phyloP scores from a whole-genome alignment of 2,329 filamentous ascomycete genomes.

The Leptographium galeiforme region DNA sequence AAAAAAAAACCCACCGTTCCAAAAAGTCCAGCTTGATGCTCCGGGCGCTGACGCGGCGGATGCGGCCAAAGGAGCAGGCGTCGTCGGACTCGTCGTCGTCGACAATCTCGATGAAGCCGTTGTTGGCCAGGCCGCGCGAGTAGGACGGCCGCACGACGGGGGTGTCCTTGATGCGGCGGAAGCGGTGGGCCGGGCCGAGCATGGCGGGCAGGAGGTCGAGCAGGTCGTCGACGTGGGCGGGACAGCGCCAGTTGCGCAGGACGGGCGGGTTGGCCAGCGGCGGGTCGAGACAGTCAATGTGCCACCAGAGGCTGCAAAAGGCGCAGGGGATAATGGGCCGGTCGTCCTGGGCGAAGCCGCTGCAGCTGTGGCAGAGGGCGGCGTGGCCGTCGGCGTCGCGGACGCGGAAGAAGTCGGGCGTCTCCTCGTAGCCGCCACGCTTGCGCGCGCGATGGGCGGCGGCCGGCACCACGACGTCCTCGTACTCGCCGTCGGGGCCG shows the following conservation, averaged over 20 bases:
- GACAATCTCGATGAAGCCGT: constrained; percentile 59
- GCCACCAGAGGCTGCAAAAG: constrained; percentile 70
- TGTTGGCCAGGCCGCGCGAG: constrained; percentile 54
- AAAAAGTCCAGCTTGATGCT: constrained; percentile 64
- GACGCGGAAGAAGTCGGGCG: constrained; percentile 53
- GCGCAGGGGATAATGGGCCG: constrained; percentile 78
- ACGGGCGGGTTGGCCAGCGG: constrained; percentile 68
- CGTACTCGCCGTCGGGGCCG: constrained; percentile 66
- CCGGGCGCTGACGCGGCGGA: constrained; percentile 49
- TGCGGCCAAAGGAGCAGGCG: constrained; percentile 46
- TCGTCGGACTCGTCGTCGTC: constrained; percentile 42
- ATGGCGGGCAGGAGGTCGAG: constrained; percentile 43
- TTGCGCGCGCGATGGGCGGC: constrained; percentile 11
- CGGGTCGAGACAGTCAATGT: constrained; percentile 82
- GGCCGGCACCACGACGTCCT: constrained; percentile 41
- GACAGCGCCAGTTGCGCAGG: constrained; percentile 74
- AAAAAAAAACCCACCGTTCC: constrained; percentile 32
- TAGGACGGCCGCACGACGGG: constrained; percentile 37
- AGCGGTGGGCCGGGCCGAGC: constrained; percentile 46
- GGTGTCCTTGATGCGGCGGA: constrained; percentile 45
- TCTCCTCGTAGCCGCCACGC: constrained; percentile 46
- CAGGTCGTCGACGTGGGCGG: constrained; percentile 70
- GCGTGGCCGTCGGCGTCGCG: constrained; percentile 60
- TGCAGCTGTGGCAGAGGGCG: constrained; percentile 67
- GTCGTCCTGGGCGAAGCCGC: constrained; percentile 45